These are phyloP conservation scores for Fusarium pilosicola DNA, from an alignment of 2,329 filamentous ascomycete genomes.

Conservation along the genomic window DNA sequence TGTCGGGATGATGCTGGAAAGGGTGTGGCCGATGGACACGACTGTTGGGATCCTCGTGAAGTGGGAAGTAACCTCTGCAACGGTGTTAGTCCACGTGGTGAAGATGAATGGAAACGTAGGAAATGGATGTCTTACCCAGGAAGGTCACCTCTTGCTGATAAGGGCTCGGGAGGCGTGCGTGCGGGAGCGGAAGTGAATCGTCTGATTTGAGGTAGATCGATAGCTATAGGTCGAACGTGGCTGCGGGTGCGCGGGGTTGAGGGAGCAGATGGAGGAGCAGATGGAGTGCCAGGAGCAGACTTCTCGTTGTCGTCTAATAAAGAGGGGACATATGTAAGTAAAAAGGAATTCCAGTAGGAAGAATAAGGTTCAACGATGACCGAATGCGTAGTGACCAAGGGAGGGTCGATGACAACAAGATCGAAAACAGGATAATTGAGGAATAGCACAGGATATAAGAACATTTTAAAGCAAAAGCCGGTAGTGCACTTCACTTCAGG, in stretches of 20 bases:
- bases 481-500: neutral
- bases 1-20: slow-evolving; percentile 55
- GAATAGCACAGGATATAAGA: slow-evolving; percentile 30
- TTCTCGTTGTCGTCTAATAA: slow-evolving; percentile 32
- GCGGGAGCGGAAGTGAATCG: slow-evolving; percentile 53
- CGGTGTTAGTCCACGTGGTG: slow-evolving; percentile 5
- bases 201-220: slow-evolving; percentile 58
- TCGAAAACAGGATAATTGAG: slow-evolving; percentile 31
- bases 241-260: slow-evolving; percentile 35
- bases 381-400: neutral
- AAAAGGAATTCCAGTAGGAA: neutral
- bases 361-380: neutral
- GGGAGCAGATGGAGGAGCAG: slow-evolving; percentile 18
- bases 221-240: slow-evolving; percentile 62
- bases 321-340: slow-evolving; percentile 20
- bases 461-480: slow-evolving; percentile 18
- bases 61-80: slow-evolving; percentile 67
- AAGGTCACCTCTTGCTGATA: slow-evolving; percentile 68
- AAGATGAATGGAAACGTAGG: neutral
- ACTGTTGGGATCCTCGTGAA: slow-evolving; percentile 64
- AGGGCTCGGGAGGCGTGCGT: slow-evolving; percentile 58
- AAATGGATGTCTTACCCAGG: slow-evolving; percentile 59
- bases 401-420: slow-evolving; percentile 26
- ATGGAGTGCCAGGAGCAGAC: slow-evolving; percentile 27
- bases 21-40: slow-evolving; percentile 62